Percentiles rank a stretch among this genome's conserved stretches.
Evolutionary conservation across 78 protist genomes (phyloP).

Genomic region (Acrasis kona): DNA sequence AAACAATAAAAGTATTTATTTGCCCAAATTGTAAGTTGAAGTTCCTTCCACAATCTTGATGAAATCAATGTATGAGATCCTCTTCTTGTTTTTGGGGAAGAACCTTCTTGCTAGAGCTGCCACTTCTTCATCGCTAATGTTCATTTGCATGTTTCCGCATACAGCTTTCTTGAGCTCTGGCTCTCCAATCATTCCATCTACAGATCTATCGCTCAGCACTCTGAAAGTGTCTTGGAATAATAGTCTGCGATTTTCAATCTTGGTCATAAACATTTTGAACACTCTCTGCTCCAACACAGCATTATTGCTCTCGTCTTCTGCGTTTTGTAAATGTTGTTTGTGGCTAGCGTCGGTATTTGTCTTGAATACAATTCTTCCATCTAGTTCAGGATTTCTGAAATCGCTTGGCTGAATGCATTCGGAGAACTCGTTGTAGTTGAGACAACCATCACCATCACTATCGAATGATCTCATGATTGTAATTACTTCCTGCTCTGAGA

Average conservation of each 20-base stretch:
- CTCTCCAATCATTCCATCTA: constrained; percentile 10
- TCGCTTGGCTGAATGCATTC: neutral
- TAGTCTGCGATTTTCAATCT: neutral
- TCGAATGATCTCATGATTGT: constrained; percentile 7
- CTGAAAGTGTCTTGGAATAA: constrained; percentile 11
- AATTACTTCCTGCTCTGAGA: neutral
- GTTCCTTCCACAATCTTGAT: no score
- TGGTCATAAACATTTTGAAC: constrained; percentile 9
- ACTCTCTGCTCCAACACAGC: neutral
- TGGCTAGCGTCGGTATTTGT: neutral
- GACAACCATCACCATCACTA: constrained; percentile 8
- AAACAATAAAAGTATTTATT: no score
- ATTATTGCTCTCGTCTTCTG: neutral
- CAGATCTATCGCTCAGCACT: neutral
- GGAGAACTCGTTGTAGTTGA: neutral
- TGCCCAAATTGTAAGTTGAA: no score
- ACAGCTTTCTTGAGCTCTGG: no score
- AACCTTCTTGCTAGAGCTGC: no score
- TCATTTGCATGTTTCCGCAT: no score
- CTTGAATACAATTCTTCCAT: neutral
- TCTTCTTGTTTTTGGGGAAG: no score
- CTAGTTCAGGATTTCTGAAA: neutral
- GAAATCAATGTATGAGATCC: no score
- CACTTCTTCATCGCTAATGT: no score
- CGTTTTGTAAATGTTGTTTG: neutral